phyloP scores from a whole-genome alignment of 108 stramenopile species.

The Mayamaea pseudoterrestris region DNA sequence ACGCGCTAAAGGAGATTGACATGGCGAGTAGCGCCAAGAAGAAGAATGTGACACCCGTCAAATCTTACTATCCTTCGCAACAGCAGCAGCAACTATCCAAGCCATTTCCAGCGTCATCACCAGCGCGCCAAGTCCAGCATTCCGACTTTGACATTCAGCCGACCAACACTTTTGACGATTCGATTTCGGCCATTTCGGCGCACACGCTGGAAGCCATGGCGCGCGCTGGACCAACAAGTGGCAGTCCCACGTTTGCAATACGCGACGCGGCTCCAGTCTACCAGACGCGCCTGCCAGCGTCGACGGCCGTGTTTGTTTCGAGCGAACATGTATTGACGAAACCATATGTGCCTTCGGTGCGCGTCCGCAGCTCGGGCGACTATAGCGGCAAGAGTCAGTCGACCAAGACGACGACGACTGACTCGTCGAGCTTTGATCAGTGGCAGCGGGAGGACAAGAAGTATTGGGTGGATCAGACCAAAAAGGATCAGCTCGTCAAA shows the following conservation, averaged over 20 bases:
- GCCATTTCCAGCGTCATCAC: not conserved
- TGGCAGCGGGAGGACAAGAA: conserved; percentile 12
- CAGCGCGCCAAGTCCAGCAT: not conserved
- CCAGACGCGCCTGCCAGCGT: too few species aligned
- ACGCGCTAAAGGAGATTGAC: not conserved
- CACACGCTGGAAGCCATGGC: conserved; percentile 70
- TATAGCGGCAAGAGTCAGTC: not conserved
- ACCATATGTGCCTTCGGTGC: not conserved
- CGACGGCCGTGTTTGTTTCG: too few species aligned
- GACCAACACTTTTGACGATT: conserved; percentile 52
- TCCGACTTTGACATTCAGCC: too few species aligned
- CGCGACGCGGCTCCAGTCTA: too few species aligned
- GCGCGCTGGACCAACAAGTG: not conserved
- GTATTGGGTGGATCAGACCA: conserved; percentile 17
- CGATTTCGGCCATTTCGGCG: conserved; percentile 53
- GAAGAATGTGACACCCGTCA: too few species aligned
- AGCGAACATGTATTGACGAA: not conserved
- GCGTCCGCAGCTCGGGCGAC: not conserved
- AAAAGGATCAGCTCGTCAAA: too few species aligned
- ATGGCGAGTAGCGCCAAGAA: too few species aligned
- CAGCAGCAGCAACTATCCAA: not conserved
- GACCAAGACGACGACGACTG: not conserved
- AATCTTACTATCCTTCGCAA: not conserved
- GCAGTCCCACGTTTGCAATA: not conserved
- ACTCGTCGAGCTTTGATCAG: conserved; percentile 1